Conservation (phyloP, 2,329 filamentous ascomycete genomes). For the Colletotrichum sp. region DNA sequence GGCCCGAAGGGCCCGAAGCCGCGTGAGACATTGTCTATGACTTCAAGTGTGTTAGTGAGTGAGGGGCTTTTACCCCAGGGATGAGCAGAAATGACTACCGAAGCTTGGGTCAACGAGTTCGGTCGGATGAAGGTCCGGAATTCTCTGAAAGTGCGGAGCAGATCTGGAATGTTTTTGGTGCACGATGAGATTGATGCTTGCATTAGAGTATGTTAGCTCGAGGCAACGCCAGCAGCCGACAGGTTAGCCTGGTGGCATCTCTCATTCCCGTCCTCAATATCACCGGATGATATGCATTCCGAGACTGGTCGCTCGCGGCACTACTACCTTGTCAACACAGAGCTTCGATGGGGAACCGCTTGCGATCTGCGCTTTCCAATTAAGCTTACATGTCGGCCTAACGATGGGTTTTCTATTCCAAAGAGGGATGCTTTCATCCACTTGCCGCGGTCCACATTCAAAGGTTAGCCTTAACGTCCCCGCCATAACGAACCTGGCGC, state of each 20-base stretch:
- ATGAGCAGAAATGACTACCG: background rate
- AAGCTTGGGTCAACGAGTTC: background rate
- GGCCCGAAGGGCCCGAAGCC: background rate
- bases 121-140: background rate
- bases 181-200: background rate
- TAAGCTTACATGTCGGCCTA: background rate
- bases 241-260: background rate
- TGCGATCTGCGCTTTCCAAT: background rate
- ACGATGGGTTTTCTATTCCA: background rate
- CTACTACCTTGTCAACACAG: background rate
- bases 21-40: background rate
- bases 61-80: background rate
- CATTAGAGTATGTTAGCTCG: background rate
- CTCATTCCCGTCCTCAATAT: background rate
- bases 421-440: background rate
- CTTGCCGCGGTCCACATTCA: conserved; percentile 16
- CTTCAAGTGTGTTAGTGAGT: background rate
- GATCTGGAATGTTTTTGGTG: background rate
- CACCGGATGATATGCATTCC: background rate
- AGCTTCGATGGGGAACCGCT: background rate
- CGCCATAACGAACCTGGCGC: conserved; percentile 35
- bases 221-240: background rate
- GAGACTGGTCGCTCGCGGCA: background rate
- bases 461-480: conserved; percentile 35
- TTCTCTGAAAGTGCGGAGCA: background rate